A percentile compares a stretch with the other conserved stretches of the same genome.
Conservation (phyloP, 108 stramenopile species). For the Asterionellopsis glacialis region DNA sequence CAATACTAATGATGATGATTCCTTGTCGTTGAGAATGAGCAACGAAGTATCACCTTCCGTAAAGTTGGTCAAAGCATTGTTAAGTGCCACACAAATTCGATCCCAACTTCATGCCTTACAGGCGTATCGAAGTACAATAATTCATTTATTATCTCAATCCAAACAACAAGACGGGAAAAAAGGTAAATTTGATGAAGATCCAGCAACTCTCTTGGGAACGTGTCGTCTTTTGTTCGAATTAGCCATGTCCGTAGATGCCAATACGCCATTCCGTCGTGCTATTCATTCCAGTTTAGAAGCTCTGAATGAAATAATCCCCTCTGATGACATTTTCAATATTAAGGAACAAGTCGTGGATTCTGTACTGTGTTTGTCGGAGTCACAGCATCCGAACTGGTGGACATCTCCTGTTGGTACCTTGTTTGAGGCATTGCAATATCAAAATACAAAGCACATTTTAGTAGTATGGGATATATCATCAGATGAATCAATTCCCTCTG, state of each 20-base stretch:
- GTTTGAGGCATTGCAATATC: slow-evolving; percentile 16
- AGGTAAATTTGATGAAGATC: neutral
- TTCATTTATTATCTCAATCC: neutral
- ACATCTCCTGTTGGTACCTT: slow-evolving; percentile 13
- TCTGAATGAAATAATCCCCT: neutral
- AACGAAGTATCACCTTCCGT: neutral
- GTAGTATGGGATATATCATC: neutral
- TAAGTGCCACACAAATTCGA: slow-evolving; percentile 6
- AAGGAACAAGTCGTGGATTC: neutral
- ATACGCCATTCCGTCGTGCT: slow-evolving; percentile 37
- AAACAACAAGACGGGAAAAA: neutral
- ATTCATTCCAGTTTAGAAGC: slow-evolving; percentile 30
- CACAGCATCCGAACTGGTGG: slow-evolving; percentile 11
- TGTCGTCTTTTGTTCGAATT: slow-evolving; percentile 55
- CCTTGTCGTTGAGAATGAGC: too few species aligned
- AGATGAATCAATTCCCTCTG: too few species aligned
- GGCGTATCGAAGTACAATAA: slow-evolving; percentile 14
- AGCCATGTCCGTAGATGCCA: slow-evolving; percentile 28
- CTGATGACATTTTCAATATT: slow-evolving; percentile 2
- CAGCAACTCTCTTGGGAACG: slow-evolving; percentile 1
- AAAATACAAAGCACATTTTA: neutral
- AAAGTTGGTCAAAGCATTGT: slow-evolving; percentile 4
- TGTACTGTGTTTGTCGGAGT: neutral
- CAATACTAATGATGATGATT: neutral
- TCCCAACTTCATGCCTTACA: slow-evolving; percentile 26